These are phyloP conservation scores for Pseudoperonospora humuli DNA, from an alignment of 352 stramenopile species.

Conservation along the genomic window DNA sequence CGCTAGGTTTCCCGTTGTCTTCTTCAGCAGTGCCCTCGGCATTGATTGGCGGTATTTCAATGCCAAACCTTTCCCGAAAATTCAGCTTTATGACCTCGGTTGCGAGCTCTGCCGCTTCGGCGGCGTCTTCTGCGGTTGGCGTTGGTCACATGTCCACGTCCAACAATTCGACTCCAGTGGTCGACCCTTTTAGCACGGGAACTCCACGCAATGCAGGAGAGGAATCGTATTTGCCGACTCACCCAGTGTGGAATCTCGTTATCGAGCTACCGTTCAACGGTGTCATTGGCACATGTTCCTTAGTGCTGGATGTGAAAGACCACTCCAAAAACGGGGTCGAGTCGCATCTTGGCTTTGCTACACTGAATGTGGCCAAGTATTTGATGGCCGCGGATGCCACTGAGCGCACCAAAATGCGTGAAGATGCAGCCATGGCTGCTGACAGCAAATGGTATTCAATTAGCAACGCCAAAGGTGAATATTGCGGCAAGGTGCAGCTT, in stretches of 20 bases:
- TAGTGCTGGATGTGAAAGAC: constrained; percentile 75
- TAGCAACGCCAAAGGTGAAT: constrained; percentile 79
- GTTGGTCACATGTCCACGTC: constrained; percentile 10
- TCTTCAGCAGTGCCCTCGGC: constrained; percentile 13
- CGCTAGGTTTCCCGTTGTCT: constrained; percentile 14
- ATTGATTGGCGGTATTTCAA: constrained; percentile 47
- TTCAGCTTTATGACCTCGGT: constrained; percentile 61
- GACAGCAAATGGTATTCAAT: constrained; percentile 81
- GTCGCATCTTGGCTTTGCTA: constrained; percentile 51
- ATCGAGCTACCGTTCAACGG: constrained; percentile 67
- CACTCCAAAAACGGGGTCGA: constrained; percentile 33
- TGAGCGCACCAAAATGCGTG: constrained; percentile 33
- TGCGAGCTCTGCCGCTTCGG: constrained; percentile 29
- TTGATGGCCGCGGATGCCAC: constrained; percentile 55
- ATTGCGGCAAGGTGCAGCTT: constrained; percentile 79
- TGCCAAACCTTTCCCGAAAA: constrained; percentile 67
- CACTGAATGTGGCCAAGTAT: constrained; percentile 78
- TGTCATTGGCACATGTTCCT: constrained; percentile 64
- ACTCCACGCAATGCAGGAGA: constrained; percentile 46
- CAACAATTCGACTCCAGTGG: constrained; percentile 14
- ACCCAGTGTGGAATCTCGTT: constrained; percentile 79
- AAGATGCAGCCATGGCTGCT: constrained; percentile 63
- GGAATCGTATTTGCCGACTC: constrained; percentile 51
- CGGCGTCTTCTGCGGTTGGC: constrained; percentile 24
- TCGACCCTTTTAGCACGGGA: constrained; percentile 47